Evolutionary conservation across 139 green algal genomes (phyloP).

Genomic region (Chlorella sp.): DNA sequence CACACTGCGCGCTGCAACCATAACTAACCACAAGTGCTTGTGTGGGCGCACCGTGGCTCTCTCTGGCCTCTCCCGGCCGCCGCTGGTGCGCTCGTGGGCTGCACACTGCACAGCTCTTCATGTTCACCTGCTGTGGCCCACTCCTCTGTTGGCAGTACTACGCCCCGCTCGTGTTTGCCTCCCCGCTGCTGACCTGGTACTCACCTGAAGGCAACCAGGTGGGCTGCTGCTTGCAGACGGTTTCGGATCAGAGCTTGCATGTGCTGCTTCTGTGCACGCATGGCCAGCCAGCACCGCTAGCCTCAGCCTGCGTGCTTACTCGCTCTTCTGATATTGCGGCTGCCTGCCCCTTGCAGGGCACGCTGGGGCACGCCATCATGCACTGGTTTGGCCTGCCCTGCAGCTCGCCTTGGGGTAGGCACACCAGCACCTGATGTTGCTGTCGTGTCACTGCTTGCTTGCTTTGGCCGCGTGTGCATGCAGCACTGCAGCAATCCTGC

Average conservation of each 20-base stretch:
- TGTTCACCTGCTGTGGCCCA: background rate
- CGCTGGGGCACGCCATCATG: background rate
- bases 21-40: too few relatives aligned
- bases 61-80: too few relatives aligned
- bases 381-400: slow-evolving; percentile 16
- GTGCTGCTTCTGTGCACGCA: too few relatives aligned
- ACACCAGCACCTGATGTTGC: background rate
- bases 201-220: background rate
- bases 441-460: background rate
- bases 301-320: background rate
- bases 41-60: too few relatives aligned
- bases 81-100: too few relatives aligned
- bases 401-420: background rate
- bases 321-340: background rate
- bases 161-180: slow-evolving; percentile 5
- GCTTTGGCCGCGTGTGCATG: background rate
- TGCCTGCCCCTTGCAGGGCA: background rate
- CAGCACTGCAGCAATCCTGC: background rate
- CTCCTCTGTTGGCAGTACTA: slow-evolving; percentile 1
- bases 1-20: too few relatives aligned
- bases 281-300: background rate
- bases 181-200: slow-evolving; percentile 22
- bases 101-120: too few relatives aligned
- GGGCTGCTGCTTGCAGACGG: too few relatives aligned
- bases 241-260: too few relatives aligned